Evolutionary conservation across 371 early-diverging fungal species (phyloP).

Genomic region (Mucor lusitanicus): DNA sequence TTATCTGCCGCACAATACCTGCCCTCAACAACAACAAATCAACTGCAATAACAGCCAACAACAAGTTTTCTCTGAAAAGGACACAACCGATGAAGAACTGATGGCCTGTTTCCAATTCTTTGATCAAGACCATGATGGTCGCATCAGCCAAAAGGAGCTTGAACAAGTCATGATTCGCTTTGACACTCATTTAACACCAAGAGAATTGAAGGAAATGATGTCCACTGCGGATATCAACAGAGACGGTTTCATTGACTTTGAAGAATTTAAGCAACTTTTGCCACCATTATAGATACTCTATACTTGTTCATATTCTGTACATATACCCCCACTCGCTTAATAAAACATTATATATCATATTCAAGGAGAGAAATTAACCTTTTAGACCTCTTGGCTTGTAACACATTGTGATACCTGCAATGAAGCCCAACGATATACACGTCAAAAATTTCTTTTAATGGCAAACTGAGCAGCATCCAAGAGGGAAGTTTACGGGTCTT

Average conservation of each 20-base stretch:
- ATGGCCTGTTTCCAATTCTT: conserved; percentile 70
- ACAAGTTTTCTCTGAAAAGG: conserved; percentile 46
- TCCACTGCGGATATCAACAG: conserved; percentile 76
- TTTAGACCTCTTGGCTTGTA: neutral
- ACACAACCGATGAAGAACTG: conserved; percentile 63
- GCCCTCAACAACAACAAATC: conserved; percentile 5
- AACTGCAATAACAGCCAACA: neutral
- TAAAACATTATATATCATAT: neutral
- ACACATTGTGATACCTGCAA: neutral
- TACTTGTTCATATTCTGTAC: neutral
- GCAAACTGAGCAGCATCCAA: neutral
- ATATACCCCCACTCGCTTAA: neutral
- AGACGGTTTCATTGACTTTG: conserved; percentile 66
- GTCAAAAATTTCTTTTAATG: neutral
- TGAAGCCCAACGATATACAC: neutral
- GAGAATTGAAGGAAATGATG: conserved; percentile 84
- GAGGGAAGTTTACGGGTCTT: neutral
- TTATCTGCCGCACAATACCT: conserved; percentile 13
- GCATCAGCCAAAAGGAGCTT: conserved; percentile 70
- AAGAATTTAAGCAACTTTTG: conserved; percentile 64
- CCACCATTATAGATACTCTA: conserved; percentile 17
- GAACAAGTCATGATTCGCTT: conserved; percentile 69
- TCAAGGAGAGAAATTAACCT: neutral
- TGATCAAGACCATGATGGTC: conserved; percentile 75
- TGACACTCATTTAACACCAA: conserved; percentile 66